Base-by-base conservation (phyloP, 768 basidiomycete species). In the Mycena indigotica region DNA sequence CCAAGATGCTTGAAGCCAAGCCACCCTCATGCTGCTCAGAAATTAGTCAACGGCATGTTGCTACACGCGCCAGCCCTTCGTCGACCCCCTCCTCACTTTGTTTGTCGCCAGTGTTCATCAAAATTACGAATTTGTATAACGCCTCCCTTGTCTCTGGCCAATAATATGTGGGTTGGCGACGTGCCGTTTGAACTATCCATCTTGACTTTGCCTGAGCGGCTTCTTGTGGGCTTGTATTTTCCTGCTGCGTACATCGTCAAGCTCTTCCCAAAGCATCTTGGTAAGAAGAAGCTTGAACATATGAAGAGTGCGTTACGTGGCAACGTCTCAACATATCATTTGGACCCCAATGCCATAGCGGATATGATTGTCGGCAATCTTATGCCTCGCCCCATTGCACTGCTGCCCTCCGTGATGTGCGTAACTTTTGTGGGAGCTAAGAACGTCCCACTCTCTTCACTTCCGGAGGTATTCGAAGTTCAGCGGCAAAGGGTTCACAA, bases 181-280 rank as follows among this genome's bases (percentile, higher is more conserved):
- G 52, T 71, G 3, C 77, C 77, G 0, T 59, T 50, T 32, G 58
- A 70, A 26, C 57, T 77, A 0, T 26, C 63, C 16, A 23, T 40
- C 1, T 57, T 80, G 2, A 75, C 76, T 0, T 50, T 78, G 19
- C 64, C 75, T 0, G 76, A 80, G 58, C 73, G 72, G 50, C 55
- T 77, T 5, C 66, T 80, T 0, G 66, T 80, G 8, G 61, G 69
- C 0, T 66, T 62, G 0, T 28, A 67, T 0, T 78, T 71, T 57
- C 73, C 75, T 0, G 57, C 64, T 0, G 69, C 70, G 0, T 76
- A 65, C 50, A 63, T 74, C n/a, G n/a, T n/a, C n/a, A n/a, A n/a
- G n/a, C n/a, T n/a, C n/a, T n/a, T n/a, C n/a, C n/a, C n/a, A n/a
- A 57, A 3, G 60, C 50, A 25, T 52, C 55, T 12, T 17, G 19